Base-by-base conservation (phyloP, 179 eudicot genomes). In the Drosera spatulata region DNA sequence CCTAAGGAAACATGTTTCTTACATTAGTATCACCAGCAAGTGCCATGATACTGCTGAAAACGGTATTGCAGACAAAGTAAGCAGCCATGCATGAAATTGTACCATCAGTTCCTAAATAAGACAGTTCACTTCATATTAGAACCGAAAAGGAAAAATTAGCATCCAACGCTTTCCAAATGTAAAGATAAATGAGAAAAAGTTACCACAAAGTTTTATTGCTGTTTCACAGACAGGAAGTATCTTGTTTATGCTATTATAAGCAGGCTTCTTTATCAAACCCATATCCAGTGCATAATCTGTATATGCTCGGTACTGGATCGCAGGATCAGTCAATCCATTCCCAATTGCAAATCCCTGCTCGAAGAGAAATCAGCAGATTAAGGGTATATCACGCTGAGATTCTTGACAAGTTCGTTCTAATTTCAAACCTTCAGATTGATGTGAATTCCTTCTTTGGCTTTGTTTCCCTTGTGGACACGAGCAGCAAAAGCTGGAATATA, bases 401-500 rank as follows among this genome's bases (percentile, higher is more conserved):
- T 22, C 33, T 22, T 22, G 33, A 22, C 33, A 22, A 22, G 33
- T 22, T 22, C 33, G 1, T 22, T 22, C 33, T 22, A 50, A 11
- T 13, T 45, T 54, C 58, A 61, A 41, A 85, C 96, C 86, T 87
- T 87, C 52, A 87, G 79, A 63, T 87, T 87, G 46, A 87, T 82
- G 50, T 80, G 85, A 63, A 80, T 72, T 55, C 86, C 91, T 56
- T 82, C 75, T 56, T 79, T 74, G 45, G 84, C 85, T 73, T 80
- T 77, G 66, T 85, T 87, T 56, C 85, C 86, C 39, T 57, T 66
- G 64, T 87, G 86, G 64, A 87, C 83, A 53, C 88, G 69, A 53
- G 85, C 65, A 66, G 96, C 94, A 71, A 85, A 77, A 53, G 94
- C 89, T 73, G 94, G 94, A 62, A 85, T 85, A 50, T 81, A 22